Percentiles rank a stretch among this genome's conserved stretches.
Evolutionary conservation across 2,329 filamentous ascomycete genomes (phyloP).

Genomic region (Curvularia sp.): DNA sequence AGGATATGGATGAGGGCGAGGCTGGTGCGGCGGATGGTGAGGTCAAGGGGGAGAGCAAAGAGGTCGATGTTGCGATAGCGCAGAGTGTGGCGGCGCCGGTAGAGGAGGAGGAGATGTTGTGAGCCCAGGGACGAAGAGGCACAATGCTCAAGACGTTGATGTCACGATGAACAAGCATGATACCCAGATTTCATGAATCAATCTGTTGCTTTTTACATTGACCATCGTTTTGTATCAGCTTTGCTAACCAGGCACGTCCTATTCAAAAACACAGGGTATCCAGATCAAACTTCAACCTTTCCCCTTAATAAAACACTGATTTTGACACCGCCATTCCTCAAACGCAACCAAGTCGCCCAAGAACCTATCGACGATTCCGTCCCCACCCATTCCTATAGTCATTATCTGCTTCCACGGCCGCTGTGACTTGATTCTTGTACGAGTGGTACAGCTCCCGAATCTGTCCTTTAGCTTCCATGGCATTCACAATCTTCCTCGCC

Average conservation of each 20-base stretch:
- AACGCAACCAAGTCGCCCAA: not conserved
- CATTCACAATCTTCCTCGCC: constrained; percentile 68
- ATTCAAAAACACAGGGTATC: not conserved
- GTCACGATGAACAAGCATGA: constrained; percentile 11
- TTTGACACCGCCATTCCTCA: not conserved
- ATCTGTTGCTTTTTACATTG: constrained; percentile 1
- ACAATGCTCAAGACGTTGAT: not conserved
- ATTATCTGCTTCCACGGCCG: constrained; percentile 41
- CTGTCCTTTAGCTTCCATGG: constrained; percentile 66
- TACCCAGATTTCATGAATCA: constrained; percentile 16
- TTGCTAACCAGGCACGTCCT: not conserved
- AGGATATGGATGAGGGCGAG: constrained; percentile 43
- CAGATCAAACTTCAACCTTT: not conserved
- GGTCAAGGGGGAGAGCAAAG: constrained; percentile 26
- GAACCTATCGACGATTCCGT: not conserved
- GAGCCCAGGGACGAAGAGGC: constrained; percentile 3
- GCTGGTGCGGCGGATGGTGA: constrained; percentile 1
- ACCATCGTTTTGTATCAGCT: too few species aligned
- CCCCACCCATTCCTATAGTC: constrained; percentile 15
- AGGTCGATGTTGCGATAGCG: constrained; percentile 21
- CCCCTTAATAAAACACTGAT: not conserved
- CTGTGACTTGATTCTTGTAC: constrained; percentile 66
- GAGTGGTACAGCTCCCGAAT: constrained; percentile 68
- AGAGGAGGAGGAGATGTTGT: constrained; percentile 41
- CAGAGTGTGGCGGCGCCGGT: constrained; percentile 21